phyloP scores from a whole-genome alignment of 768 basidiomycete genomes.

The Tulasnella sp. region DNA sequence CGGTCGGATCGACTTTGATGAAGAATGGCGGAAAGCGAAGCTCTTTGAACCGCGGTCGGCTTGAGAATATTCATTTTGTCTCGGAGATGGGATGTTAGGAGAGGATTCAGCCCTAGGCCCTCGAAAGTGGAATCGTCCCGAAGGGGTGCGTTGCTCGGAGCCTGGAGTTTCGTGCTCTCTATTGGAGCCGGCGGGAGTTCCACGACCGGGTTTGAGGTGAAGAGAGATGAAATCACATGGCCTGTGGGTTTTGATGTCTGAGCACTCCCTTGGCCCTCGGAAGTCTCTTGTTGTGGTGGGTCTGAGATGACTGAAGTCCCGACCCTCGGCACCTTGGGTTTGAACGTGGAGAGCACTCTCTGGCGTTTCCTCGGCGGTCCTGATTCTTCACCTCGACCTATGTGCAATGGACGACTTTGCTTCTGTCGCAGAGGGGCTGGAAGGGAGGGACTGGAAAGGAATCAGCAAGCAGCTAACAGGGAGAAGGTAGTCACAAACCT shows the following conservation, averaged over 20 bases:
- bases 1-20: constrained; percentile 29
- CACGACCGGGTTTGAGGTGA: constrained; percentile 75
- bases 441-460: neutral
- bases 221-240: constrained; percentile 78
- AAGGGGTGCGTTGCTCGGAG: constrained; percentile 82
- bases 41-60: constrained; percentile 87
- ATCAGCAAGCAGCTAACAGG: neutral
- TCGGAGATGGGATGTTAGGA: constrained; percentile 71
- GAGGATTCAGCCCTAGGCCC: constrained; percentile 77
- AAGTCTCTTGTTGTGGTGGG: constrained; percentile 4
- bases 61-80: constrained; percentile 75
- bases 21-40: constrained; percentile 62
- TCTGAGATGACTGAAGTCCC: constrained; percentile 12
- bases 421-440: neutral
- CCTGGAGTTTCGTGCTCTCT: constrained; percentile 34
- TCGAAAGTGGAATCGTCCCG: constrained; percentile 69
- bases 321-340: neutral
- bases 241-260: constrained; percentile 29
- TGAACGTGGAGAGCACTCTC: neutral
- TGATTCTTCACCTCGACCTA: neutral
- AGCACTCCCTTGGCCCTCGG: constrained; percentile 16
- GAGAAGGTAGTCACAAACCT: neutral
- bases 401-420: neutral
- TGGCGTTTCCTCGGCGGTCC: constrained; percentile 20
- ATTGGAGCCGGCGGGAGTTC: constrained; percentile 40